Evolutionary conservation across 257 asterid genomes (phyloP).

Genomic region (Jaltomata sinuosa): DNA sequence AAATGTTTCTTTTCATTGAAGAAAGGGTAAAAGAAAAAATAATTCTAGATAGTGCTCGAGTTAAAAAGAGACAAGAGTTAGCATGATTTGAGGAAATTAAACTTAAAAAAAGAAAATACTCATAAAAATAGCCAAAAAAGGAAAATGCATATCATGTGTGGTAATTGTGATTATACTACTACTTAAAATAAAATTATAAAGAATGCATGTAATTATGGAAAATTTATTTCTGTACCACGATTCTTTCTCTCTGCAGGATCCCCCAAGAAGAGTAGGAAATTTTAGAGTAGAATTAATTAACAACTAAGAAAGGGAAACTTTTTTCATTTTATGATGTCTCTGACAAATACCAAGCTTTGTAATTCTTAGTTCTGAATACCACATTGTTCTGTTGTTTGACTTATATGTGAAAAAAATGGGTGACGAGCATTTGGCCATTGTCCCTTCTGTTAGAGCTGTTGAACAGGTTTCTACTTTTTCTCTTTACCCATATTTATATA

Average conservation of each 20-base stretch:
- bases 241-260: background rate
- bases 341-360: background rate
- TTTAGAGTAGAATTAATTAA: background rate
- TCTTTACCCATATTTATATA: no score
- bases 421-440: constrained; percentile 3
- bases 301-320: background rate
- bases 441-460: constrained; percentile 6
- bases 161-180: background rate
- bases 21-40: background rate
- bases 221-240: background rate
- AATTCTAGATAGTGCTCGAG: background rate
- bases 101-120: background rate
- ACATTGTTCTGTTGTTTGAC: background rate
- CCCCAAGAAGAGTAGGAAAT: background rate
- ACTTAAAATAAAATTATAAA: background rate
- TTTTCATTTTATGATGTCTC: background rate
- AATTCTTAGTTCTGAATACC: background rate
- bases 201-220: background rate
- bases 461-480: constrained; percentile 10
- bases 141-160: background rate
- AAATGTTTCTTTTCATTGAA: background rate
- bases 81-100: background rate
- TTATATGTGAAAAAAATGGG: constrained; percentile 7
- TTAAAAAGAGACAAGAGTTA: background rate
- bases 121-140: background rate